Base-by-base conservation (phyloP, 805 yeast species). In the Kodamaea kaohsiungensis region DNA sequence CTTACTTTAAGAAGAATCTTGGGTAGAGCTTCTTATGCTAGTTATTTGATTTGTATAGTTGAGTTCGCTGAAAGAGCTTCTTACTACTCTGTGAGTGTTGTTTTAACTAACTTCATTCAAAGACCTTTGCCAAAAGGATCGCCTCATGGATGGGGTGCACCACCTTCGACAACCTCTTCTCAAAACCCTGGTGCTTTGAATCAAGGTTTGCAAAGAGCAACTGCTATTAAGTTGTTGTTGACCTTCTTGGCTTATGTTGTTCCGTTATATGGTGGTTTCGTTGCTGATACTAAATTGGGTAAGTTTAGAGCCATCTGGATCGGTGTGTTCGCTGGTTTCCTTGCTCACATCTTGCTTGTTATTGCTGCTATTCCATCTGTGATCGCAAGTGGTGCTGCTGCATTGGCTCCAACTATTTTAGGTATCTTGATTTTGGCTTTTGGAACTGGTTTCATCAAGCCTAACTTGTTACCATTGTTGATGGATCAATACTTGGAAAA, bases 1-100 rank as follows among this genome's bases (percentile, higher is more conserved):
- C 45, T 25, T 5, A 56, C 66, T 18, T 64, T 72, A 33, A 65
- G 76, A 60, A 68, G 72, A 55, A 61, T 75, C 8, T 63, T 75
- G 17, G 87, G 85, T 38, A 64, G 71, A 30, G 79, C 84, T 51
- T 81, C 84, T 12, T 71, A 70, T 53, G 72, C 76, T 27, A 68
- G 79, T 39, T 83, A 82, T 68, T 68, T 83, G 52, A 78, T 85
- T 54, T 83, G 69, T 54, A 52, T 57, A 12, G 55, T 54, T 43
- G 85, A 81, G 60, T 77, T 81, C 59, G 82, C 84, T 16, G 85
- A 81, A 66, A 73, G 85, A 68, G 84, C 81, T 51, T 78, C 83
- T 5, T 81, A 80, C 61, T 81, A 78, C 58, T 81, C 84, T 19
- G 72, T 73, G 8, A 61, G 69, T 40, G 78, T 77, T 59, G 63